Evolutionary conservation across 2,329 filamentous ascomycete genomes (phyloP), one percentile per base, ranked within the genome.

Genomic region (Blumeria graminis): DNA sequence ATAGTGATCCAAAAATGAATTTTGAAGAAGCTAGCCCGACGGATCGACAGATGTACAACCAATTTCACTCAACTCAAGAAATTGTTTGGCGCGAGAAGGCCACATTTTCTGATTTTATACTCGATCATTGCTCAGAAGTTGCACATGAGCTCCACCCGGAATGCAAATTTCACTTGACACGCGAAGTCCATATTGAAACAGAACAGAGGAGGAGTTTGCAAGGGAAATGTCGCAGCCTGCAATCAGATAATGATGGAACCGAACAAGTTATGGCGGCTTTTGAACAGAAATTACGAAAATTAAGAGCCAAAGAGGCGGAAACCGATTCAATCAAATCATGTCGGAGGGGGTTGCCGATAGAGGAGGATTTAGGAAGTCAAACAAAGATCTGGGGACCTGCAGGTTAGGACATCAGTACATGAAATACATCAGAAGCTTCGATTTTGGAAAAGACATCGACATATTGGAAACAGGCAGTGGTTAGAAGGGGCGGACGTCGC

Each of bases 161-260:
- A 55, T 41, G 53, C 39, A 55, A 55, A 55, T 55, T 53, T 16
- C 35, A 36, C 33, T 14, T 38, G 53, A 55, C 35, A 22, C 53
- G 39, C 28, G 53, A 55, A 43, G 53, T 55, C 28, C 18, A 43
- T 13, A 45, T 55, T 22, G 35, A 55, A 33, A 55, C 39, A 14
- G 53, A 55, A 33, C n/a, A 45, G 10, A 55, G 53, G 22, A 55
- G 16, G 11, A 55, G 53, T 22, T 32, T 55, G 11, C 36, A 41
- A 41, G 53, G 43, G 11, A 16, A 22, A 32, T 4, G 13, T 41
- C 32, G 36, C 13, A 11, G 22, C 7, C 9, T 18, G 1, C 16
- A 34, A n/a, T 11, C 50, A 16, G 50, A 53, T 36, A 13, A 53
- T 35, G 50, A 53, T 36, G 50, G 50, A 6, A 36, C 50, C 3